Evolutionary conservation across 129 eudicot genomes (phyloP), one percentile per base, ranked within the genome.

Genomic region (Centella asiatica): DNA sequence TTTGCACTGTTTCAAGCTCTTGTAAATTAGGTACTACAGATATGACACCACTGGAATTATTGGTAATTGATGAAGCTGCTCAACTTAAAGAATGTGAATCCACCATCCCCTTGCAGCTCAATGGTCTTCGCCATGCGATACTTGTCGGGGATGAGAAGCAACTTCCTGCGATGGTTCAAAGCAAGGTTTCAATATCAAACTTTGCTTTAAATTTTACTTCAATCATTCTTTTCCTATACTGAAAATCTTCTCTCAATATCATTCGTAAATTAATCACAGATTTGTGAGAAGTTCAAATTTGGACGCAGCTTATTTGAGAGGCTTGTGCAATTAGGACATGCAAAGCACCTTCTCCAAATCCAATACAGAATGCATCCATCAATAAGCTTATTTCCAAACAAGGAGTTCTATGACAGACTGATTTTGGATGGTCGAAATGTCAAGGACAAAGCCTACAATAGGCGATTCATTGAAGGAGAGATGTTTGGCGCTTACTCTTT

Each of bases 291-390:
- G 44, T 58, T 64, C 31, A 63, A 59, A 11, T 66, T 58, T 40
- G 77, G 77, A 40, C 53, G 77, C 27, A 73, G 80, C 42, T 64
- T 75, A 25, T 75, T 48, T 39, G 67, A 69, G 18, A 57, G 75
- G 36, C n/a, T 69, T 42, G 50, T 62, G 32, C 25, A 31, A 6
- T 39, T 69, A 23, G 72, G 75, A 3, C 67, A 44, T 17, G 5
- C 54, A 2, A 76, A 44, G 65, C 76, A 70, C 28, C 50, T 76
- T 7, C 61, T 76, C 1, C 52, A 70, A 17, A 44, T 66, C 18
- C 80, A 75, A 15, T 75, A 75, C 52, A 28, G 75, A 52, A 75
- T 75, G 76, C 81, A 76, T 70, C 81, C 73, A 3, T 8, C 46
- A 26, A 76, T 76, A 22, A 70, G 76, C 65, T 64, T 28, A 22